phyloP scores from a whole-genome alignment of 2,329 filamentous ascomycete genomes.

The Elsinoe necatrix region DNA sequence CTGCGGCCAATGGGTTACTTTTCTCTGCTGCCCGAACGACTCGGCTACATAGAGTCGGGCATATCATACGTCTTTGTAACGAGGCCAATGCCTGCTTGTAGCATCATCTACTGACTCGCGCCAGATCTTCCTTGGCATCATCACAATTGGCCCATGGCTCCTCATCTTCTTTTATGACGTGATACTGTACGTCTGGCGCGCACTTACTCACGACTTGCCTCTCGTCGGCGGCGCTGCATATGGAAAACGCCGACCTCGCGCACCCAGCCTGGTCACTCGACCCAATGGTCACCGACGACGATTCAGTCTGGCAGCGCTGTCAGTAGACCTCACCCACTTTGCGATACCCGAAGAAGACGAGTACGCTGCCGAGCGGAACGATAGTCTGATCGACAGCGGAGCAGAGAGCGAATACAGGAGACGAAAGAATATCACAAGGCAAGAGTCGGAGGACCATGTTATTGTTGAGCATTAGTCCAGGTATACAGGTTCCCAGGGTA shows the following conservation, averaged over 20 bases:
- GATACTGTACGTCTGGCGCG: constrained; percentile 52
- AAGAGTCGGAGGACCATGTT: background rate
- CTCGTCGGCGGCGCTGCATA: constrained; percentile 52
- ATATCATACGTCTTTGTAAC: constrained; percentile 54
- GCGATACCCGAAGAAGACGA: constrained; percentile 12
- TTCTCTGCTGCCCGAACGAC: constrained; percentile 53
- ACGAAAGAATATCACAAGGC: background rate
- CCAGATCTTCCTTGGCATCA: constrained; percentile 52
- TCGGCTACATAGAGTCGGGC: constrained; percentile 54
- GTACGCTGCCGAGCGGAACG: constrained; percentile 1
- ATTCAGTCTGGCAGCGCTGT: constrained; percentile 28
- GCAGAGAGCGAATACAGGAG: constrained; percentile 3
- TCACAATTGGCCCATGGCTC: constrained; percentile 56
- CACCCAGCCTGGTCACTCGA: constrained; percentile 52
- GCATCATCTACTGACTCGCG: background rate
- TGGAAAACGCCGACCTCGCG: constrained; percentile 51
- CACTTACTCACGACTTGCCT: constrained; percentile 51
- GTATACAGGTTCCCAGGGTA: background rate
- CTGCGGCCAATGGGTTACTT: constrained; percentile 49
- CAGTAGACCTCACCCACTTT: constrained; percentile 9
- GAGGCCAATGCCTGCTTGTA: constrained; percentile 9
- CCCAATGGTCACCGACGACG: constrained; percentile 42
- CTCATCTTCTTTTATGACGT: constrained; percentile 56
- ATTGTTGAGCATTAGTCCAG: constrained; percentile 2
- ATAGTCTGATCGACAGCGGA: constrained; percentile 11